A percentile compares a stretch with the other conserved stretches of the same genome.
Evolutionary conservation across 768 basidiomycete species (phyloP).

Genomic region (Podaxis sp.): DNA sequence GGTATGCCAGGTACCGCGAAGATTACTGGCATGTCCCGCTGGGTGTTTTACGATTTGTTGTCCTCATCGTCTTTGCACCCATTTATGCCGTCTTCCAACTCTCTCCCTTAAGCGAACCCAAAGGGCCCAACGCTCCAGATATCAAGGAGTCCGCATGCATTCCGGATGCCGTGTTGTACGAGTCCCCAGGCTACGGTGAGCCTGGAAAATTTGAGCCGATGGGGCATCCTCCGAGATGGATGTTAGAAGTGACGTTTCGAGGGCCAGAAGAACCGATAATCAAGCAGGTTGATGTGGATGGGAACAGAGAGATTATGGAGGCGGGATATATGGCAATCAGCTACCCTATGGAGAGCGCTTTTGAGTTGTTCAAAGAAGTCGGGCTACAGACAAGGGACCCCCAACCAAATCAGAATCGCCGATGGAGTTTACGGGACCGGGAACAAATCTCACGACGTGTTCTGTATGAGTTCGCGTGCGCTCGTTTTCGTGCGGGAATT

Average conservation of each 20-base stretch:
- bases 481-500: not conserved
- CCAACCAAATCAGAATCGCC: not conserved
- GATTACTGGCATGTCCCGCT: slow-evolving; percentile 6
- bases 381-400: not conserved
- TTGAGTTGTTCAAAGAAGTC: not conserved
- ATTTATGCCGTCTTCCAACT: not conserved
- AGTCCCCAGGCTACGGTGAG: not conserved
- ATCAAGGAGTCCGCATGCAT: not conserved
- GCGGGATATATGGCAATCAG: not conserved
- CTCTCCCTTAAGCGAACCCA: too few species aligned
- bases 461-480: not conserved
- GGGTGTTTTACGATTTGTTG: not conserved
- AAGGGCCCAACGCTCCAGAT: too few species aligned
- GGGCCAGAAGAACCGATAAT: not conserved
- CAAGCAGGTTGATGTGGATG: not conserved
- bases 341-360: not conserved
- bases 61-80: not conserved
- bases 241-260: not conserved
- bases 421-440: not conserved
- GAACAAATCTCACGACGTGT: not conserved
- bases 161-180: slow-evolving; percentile 1
- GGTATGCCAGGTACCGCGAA: not conserved
- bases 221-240: not conserved
- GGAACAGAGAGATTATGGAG: not conserved
- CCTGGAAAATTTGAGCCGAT: too few species aligned